Percentiles rank a stretch among this genome's conserved stretches.
These are phyloP conservation scores for Entomortierella parvispora DNA, from an alignment of 192 early-diverging fungal genomes.

Conservation along the genomic window DNA sequence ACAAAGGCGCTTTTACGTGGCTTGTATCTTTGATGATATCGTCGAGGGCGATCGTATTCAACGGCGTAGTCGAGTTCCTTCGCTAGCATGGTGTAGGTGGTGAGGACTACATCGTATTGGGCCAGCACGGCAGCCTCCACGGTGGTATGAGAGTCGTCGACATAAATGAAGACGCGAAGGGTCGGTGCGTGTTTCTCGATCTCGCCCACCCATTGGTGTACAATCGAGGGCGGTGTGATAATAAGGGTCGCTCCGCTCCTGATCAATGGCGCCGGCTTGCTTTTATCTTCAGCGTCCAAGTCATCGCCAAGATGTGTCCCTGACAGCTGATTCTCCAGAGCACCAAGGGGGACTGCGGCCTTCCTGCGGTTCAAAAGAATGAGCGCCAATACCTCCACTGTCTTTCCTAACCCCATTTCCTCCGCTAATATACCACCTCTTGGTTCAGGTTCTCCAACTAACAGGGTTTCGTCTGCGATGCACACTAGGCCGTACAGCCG, in stretches of 20 bases:
- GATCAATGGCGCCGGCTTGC: constrained; percentile 6
- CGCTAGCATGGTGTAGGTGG: constrained; percentile 64
- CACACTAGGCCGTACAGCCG: constrained; percentile 17
- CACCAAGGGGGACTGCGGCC: background rate
- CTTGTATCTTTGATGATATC: constrained; percentile 48
- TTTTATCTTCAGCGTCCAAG: background rate
- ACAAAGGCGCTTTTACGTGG: constrained; percentile 59
- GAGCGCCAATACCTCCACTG: constrained; percentile 69
- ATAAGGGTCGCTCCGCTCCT: constrained; percentile 65
- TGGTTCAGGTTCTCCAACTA: constrained; percentile 16
- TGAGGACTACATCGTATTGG: constrained; percentile 67
- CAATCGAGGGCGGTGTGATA: constrained; percentile 69
- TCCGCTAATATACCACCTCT: constrained; percentile 61
- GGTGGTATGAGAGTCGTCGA: constrained; percentile 32
- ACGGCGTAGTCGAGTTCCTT: constrained; percentile 63
- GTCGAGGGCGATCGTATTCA: constrained; percentile 51
- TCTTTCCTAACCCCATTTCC: constrained; percentile 80
- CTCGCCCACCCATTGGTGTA: constrained; percentile 74
- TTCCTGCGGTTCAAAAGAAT: constrained; percentile 58
- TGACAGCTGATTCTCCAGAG: constrained; percentile 8
- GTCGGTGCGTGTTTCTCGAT: constrained; percentile 62
- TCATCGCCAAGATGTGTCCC: background rate
- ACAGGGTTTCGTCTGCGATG: background rate
- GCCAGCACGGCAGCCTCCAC: constrained; percentile 39
- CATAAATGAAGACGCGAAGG: constrained; percentile 54